Base-by-base conservation (phyloP, 2,329 filamentous ascomycete species). In the Alternaria arborescens region DNA sequence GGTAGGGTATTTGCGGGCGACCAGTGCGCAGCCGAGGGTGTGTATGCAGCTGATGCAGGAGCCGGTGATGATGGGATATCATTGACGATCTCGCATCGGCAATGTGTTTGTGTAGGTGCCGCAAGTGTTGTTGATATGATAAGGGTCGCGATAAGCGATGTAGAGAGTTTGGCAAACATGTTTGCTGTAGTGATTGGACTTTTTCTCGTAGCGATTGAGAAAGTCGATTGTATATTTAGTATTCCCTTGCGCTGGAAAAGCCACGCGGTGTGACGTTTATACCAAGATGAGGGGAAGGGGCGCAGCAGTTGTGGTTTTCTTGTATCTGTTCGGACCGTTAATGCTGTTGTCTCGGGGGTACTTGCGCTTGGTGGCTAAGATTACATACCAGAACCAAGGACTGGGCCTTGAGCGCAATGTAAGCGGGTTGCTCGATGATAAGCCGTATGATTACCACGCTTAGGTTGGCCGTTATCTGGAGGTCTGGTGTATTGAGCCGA, bases 71-170 rank as follows among this genome's bases (percentile, higher is more conserved):
- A 38, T 7, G 46, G 46, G 30, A 50, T n/a, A 14, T 67, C 55
- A 20, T 62, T 61, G 43, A 71, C 59, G 40, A 76, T 62, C 36
- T 66, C 62, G 61, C 75, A 77, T 52, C 69, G 72, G 65, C 75
- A 77, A 50, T 70, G 69, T 22, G 71, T 71, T 47, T 68, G 64
- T 47, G 73, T 69, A 42, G 71, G 67, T 12, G 65, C 62, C 22
- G 75, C 36, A 61, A 63, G 50, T 68, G 47, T 36, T 63, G 41
- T 47, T 38, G 42, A 44, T 30, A 60, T 34, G 22, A 60, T 30
- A 5, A 64, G 20, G 24, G 63, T 59, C 56, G 60, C 51, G 40
- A 66, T 41, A 16, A 69, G 58, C 51, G 52, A 65, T 34, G 18
- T 68, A 42, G 59, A 30, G 57, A 61, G 40, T 52, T 26, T 60